Conservation (phyloP, 2,329 filamentous ascomycete species). For the Diaporthe capsici region DNA sequence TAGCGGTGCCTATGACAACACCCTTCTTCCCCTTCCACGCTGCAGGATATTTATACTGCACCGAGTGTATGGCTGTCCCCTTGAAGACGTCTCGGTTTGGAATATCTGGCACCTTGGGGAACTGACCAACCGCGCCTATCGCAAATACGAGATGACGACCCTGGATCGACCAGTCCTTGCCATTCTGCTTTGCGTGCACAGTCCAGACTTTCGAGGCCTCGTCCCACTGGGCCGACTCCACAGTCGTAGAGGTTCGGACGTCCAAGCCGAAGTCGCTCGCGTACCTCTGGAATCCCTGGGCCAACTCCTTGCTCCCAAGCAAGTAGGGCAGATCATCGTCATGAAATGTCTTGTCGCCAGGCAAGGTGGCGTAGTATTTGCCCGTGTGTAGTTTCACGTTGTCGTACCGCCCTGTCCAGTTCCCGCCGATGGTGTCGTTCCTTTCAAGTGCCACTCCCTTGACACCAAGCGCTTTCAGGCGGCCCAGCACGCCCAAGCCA, state of each 20-base stretch:
- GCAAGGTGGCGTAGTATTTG: conserved; percentile 11
- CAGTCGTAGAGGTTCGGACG: neutral
- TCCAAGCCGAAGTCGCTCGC: neutral
- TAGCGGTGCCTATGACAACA: conserved; percentile 7
- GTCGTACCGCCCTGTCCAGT: conserved; percentile 17
- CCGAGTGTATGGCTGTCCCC: conserved; percentile 10
- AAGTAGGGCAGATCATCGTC: neutral
- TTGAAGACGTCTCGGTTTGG: neutral
- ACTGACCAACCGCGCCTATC: neutral
- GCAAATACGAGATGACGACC: conserved; percentile 4
- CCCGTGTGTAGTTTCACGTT: conserved; percentile 11
- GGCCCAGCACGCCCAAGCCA: neutral
- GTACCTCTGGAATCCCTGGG: neutral
- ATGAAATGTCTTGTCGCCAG: conserved; percentile 10
- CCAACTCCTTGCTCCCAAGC: conserved; percentile 11
- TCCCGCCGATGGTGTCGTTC: conserved; percentile 10
- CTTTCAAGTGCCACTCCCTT: neutral
- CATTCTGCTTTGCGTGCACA: conserved; percentile 9
- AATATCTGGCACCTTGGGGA: neutral
- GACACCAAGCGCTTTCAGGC: conserved; percentile 17
- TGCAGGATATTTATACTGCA: neutral
- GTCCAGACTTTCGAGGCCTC: conserved; percentile 5
- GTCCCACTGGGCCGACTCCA: neutral
- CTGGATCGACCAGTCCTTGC: conserved; percentile 2
- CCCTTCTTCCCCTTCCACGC: conserved; percentile 2